phyloP scores from a whole-genome alignment of 768 basidiomycete genomes.

The Lentinula lateritia region DNA sequence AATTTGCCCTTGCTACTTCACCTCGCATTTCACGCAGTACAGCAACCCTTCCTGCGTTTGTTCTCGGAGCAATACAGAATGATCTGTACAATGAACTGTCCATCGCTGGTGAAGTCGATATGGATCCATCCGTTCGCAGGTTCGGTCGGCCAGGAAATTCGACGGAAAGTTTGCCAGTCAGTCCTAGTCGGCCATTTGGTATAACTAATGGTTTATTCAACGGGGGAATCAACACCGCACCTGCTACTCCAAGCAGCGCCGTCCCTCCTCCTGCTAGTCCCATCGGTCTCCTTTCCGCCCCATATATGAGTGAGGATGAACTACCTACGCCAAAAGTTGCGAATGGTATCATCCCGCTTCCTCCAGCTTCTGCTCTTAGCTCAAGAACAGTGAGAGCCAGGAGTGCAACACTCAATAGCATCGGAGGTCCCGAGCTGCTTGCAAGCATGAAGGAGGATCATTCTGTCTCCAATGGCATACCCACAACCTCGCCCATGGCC shows the following conservation, averaged over 20 bases:
- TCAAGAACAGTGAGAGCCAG: slow-evolving; percentile 1
- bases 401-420: slow-evolving; percentile 1
- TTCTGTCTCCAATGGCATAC: not conserved
- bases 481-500: not conserved
- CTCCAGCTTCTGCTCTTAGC: not conserved
- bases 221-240: not conserved
- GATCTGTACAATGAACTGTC: not conserved
- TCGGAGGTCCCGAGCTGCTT: not conserved
- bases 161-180: slow-evolving; percentile 59
- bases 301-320: slow-evolving; percentile 15
- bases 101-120: slow-evolving; percentile 25
- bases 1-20: slow-evolving; percentile 15
- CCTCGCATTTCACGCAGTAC: slow-evolving; percentile 10
- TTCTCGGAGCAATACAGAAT: not conserved
- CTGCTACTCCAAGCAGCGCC: not conserved
- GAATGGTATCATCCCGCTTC: slow-evolving; percentile 6
- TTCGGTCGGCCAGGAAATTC: slow-evolving; percentile 75
- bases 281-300: slow-evolving; percentile 2
- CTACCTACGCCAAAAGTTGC: slow-evolving; percentile 29
- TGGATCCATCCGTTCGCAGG: slow-evolving; percentile 70
- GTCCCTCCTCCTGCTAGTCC: slow-evolving; percentile 12
- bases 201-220: not conserved
- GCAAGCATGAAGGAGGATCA: not conserved
- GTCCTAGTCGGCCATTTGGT: not conserved
- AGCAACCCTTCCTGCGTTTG: slow-evolving; percentile 11